A percentile compares a stretch with the other conserved stretches of the same genome.
Conservation (phyloP, 2,329 filamentous ascomycete species). For the Canariomyces notabilis region DNA sequence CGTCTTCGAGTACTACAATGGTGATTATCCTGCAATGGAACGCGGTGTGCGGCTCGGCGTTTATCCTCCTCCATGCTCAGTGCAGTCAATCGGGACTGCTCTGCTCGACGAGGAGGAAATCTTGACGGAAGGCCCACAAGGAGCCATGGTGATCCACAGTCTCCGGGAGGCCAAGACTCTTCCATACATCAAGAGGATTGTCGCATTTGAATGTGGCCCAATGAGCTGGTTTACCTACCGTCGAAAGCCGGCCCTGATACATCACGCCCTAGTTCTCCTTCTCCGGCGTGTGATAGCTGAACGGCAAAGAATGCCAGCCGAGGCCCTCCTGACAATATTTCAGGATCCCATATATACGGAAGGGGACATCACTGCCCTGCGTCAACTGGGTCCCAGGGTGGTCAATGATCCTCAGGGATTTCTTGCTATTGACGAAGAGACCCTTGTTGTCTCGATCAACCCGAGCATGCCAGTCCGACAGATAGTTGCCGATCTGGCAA, state of each 20-base stretch:
- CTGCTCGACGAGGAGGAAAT: neutral
- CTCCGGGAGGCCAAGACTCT: neutral
- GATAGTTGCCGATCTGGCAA: neutral
- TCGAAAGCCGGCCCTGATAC: neutral
- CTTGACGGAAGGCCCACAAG: neutral
- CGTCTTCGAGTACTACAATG: too few species aligned
- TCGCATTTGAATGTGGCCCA: neutral
- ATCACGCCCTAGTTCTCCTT: neutral
- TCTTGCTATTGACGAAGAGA: neutral
- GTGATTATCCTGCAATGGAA: too few species aligned
- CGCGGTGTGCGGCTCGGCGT: too few species aligned
- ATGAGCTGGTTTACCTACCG: neutral
- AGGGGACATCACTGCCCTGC: neutral
- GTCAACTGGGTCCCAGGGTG: neutral
- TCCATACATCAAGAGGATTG: neutral
- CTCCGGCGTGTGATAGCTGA: neutral
- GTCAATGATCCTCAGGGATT: neutral
- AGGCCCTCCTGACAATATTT: neutral
- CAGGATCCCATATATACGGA: neutral
- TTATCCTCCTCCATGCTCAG: too few species aligned
- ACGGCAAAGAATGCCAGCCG: neutral
- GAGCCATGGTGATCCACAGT: neutral
- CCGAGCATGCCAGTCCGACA: neutral
- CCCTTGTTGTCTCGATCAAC: neutral
- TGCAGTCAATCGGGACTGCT: neutral